Conservation (phyloP, 306 rosid genomes). For the Vicia sativa region DNA sequence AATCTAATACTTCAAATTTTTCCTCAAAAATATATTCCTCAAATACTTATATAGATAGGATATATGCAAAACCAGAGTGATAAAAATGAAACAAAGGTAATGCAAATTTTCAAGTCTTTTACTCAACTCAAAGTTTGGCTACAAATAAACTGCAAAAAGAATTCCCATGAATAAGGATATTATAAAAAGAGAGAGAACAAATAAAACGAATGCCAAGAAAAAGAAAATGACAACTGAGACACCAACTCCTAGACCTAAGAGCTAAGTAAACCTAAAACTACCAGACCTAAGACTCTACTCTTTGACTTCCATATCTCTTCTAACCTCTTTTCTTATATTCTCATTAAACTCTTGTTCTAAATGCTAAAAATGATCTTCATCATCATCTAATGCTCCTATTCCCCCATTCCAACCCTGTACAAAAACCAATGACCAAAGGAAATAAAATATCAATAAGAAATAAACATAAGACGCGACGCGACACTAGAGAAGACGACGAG, state of each 20-base stretch:
- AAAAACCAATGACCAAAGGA: slow-evolving; percentile 71
- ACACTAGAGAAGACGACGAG: slow-evolving; percentile 40
- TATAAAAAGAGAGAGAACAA: slow-evolving; percentile 35
- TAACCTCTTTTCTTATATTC: slow-evolving; percentile 44
- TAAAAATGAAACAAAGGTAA: slow-evolving; percentile 23
- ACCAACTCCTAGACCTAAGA: slow-evolving; percentile 55
- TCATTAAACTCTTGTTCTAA: slow-evolving; percentile 64
- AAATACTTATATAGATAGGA: background rate
- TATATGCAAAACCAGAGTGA: slow-evolving; percentile 9
- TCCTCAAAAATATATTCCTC: background rate
- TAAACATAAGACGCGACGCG: slow-evolving; percentile 55
- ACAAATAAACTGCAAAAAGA: slow-evolving; percentile 99
- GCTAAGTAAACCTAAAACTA: slow-evolving; percentile 52
- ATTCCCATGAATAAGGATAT: slow-evolving; percentile 73
- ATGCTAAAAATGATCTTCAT: slow-evolving; percentile 58
- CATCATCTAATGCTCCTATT: slow-evolving; percentile 65
- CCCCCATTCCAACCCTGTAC: slow-evolving; percentile 82
- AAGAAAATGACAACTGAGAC: slow-evolving; percentile 46
- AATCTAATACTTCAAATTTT: slow-evolving; percentile 37
- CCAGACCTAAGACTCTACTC: slow-evolving; percentile 73
- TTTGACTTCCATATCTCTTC: slow-evolving; percentile 58
- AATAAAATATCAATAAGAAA: slow-evolving; percentile 56
- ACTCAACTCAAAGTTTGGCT: slow-evolving; percentile 73
- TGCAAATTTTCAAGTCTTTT: slow-evolving; percentile 58
- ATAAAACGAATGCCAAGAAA: slow-evolving; percentile 59